Evolutionary conservation across 768 basidiomycete genomes (phyloP).

Genomic region (Pleurotus tuoliensis): DNA sequence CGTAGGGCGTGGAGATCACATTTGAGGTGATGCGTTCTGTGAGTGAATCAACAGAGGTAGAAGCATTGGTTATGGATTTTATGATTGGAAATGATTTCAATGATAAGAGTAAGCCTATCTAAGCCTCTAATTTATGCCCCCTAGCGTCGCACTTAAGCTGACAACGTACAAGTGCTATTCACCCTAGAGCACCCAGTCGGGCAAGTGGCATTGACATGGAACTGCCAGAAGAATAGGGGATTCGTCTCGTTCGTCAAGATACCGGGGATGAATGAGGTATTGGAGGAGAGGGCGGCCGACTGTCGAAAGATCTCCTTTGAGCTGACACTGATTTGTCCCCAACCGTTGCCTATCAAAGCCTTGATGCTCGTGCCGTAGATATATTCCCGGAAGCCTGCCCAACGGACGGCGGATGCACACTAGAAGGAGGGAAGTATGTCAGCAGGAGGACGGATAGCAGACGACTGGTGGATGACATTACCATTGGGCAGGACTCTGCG

Average conservation of each 20-base stretch:
- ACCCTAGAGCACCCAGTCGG: conserved; percentile 12
- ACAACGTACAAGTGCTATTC: too few species aligned
- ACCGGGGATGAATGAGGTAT: conserved; percentile 11
- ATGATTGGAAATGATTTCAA: too few species aligned
- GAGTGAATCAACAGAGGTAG: too few species aligned
- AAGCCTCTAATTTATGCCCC: too few species aligned
- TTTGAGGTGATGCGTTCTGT: too few species aligned
- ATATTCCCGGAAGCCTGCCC: conserved; percentile 16
- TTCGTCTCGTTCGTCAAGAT: conserved; percentile 17
- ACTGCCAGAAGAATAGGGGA: conserved; percentile 14
- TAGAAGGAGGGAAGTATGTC: background rate
- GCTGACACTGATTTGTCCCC: conserved; percentile 14
- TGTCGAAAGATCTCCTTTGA: conserved; percentile 13
- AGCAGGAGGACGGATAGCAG: too few species aligned
- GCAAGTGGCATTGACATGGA: conserved; percentile 13
- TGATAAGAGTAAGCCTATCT: too few species aligned
- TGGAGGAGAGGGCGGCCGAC: conserved; percentile 12
- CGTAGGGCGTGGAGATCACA: too few species aligned
- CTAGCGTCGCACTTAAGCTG: too few species aligned
- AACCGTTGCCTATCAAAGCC: conserved; percentile 12
- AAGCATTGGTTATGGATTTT: too few species aligned
- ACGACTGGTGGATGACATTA: background rate
- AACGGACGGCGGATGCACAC: conserved; percentile 17
- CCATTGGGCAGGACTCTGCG: conserved; percentile 17
- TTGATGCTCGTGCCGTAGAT: conserved; percentile 16